Evolutionary conservation across 805 yeast species (phyloP), one percentile per base, ranked within the genome.

Genomic region (Blastobotrys parvus): DNA sequence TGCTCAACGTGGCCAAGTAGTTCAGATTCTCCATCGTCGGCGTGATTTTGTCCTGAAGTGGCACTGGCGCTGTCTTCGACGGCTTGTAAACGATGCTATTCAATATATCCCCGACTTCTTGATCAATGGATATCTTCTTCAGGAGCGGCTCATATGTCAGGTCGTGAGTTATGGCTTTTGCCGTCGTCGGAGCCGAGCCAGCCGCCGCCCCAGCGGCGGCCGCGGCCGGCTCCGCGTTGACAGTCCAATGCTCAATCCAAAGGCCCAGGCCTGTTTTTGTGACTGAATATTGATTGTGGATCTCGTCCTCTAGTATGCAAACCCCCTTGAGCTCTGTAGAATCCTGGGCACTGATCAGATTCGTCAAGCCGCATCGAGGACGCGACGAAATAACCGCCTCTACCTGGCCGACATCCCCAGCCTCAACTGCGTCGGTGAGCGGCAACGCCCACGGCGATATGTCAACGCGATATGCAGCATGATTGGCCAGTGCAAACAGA

Each of bases 291-390:
- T 27, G 34, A 13, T 36, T 23, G 35, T 29, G 33, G 38, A 32
- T 23, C 13, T 35, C 29, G 36, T 39, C 40, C 10, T 31, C 32
- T 10, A 35, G 8, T 8, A 38, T 22, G 3, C 30, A 30, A 23
- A 39, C 15, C 11, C 49, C 47, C 19, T 25, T 20, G 27, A 44
- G 17, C 4, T 39, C 46, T 20, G 37, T 35, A 4, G 60, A 49
- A 13, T 55, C 54, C 42, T 30, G 27, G 3, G 8, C 17, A n/a
- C 29, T 22, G 11, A 38, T 18, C 3, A 57, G 59, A 4, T 56
- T 38, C 18, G 61, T 34, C 21, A 48, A 45, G 15, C 64, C 38
- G 0, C 64, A 30, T 33, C 61, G 66, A 4, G 16, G 11, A 4
- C 23, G 18, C 23, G 31, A 19, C 4, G 20, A 30, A 11, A 32